Evolutionary conservation across 257 asterid genomes (phyloP).

Genomic region (Salvia miltiorrhiza): DNA sequence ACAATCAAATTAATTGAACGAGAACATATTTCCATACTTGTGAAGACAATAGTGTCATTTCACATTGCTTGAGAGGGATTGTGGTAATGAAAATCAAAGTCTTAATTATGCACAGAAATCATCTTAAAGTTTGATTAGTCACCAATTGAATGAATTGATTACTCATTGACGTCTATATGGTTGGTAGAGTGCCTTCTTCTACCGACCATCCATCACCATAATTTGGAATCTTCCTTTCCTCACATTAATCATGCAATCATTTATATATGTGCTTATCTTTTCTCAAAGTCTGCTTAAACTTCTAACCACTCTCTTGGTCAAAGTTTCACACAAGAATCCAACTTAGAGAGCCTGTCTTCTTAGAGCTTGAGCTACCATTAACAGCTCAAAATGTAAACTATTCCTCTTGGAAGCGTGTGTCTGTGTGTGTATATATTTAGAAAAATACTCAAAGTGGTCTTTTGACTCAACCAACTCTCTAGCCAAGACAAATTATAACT

Average conservation of each 20-base stretch:
- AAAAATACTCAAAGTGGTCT: neutral
- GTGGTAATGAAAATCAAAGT: slow-evolving; percentile 14
- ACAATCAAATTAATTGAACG: slow-evolving; percentile 18
- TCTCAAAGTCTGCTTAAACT: neutral
- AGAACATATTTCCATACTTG: slow-evolving; percentile 1
- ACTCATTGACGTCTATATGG: slow-evolving; percentile 3
- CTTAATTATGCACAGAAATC: slow-evolving; percentile 10
- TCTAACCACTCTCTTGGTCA: neutral
- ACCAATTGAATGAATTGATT: slow-evolving; percentile 2
- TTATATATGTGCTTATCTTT: neutral
- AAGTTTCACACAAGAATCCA: neutral
- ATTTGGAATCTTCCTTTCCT: slow-evolving; percentile 16
- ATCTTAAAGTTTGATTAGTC: neutral
- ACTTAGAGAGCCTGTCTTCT: neutral
- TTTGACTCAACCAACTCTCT: neutral
- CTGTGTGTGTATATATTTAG: neutral
- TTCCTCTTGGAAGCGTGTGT: neutral
- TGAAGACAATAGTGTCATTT: slow-evolving; percentile 4
- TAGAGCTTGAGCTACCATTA: neutral
- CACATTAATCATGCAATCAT: slow-evolving; percentile 8
- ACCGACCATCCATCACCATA: slow-evolving; percentile 4
- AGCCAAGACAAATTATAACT: neutral
- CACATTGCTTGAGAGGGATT: slow-evolving; percentile 12
- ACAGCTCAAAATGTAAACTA: neutral
- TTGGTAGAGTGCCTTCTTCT: slow-evolving; percentile 21